These are phyloP conservation scores for Ophiostoma sp. DNA, from an alignment of 2,329 filamentous ascomycete genomes.

Conservation along the genomic window DNA sequence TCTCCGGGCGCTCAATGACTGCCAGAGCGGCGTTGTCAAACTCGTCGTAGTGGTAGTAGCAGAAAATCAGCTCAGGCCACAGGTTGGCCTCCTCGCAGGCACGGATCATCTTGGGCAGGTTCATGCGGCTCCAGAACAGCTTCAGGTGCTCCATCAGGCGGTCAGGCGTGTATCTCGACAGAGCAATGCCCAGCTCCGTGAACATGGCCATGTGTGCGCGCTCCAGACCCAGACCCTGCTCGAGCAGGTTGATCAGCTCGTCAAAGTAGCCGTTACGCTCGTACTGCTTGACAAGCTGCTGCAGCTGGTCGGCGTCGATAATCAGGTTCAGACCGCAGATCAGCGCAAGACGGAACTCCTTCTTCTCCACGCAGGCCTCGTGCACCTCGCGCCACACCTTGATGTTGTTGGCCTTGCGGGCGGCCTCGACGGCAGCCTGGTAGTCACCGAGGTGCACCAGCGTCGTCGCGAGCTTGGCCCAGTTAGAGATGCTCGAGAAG, in stretches of 20 bases:
- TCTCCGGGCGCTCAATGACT: slow-evolving; percentile 96
- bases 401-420: slow-evolving; percentile 97
- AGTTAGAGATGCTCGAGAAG: slow-evolving; percentile 97
- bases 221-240: slow-evolving; percentile 92
- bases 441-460: slow-evolving; percentile 97
- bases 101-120: slow-evolving; percentile 94
- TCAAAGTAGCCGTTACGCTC: slow-evolving; percentile 98
- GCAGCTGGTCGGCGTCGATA: slow-evolving; percentile 92
- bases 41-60: slow-evolving; percentile 98
- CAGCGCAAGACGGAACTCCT: slow-evolving; percentile 97
- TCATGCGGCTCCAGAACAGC: slow-evolving; percentile 97
- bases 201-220: slow-evolving; percentile 97
- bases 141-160: slow-evolving; percentile 98
- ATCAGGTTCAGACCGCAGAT: slow-evolving; percentile 99
- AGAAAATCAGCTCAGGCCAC: slow-evolving; percentile 97
- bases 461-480: slow-evolving; percentile 97
- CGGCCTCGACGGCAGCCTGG: slow-evolving; percentile 95
- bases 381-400: slow-evolving; percentile 99
- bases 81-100: slow-evolving; percentile 92
- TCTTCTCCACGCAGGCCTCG: slow-evolving; percentile 92
- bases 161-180: slow-evolving; percentile 93
- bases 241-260: slow-evolving; percentile 89
- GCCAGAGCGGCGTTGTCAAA: slow-evolving; percentile 95
- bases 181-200: slow-evolving; percentile 84
- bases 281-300: slow-evolving; percentile 92